Evolutionary conservation across 1,139 yeast genomes (phyloP).

Genomic region (Pichia inconspicua): DNA sequence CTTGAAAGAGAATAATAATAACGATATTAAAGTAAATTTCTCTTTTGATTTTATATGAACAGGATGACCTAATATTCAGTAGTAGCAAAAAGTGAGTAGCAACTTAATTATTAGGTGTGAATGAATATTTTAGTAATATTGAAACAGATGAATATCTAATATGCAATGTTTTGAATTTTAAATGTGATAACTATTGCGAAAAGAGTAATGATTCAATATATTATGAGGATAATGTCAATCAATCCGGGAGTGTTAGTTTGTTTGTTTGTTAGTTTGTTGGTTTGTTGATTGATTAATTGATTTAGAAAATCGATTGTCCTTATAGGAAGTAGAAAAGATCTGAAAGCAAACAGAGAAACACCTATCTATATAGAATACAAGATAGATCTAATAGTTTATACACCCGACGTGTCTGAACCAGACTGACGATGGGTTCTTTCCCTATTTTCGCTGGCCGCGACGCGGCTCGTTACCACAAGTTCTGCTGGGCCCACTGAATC

Average conservation of each 20-base stretch:
- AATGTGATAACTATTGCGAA: not conserved
- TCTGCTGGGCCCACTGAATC: too few relatives aligned
- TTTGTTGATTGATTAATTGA: slow-evolving; percentile 7
- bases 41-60: not conserved
- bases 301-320: not conserved
- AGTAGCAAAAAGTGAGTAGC: not conserved
- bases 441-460: too few relatives aligned
- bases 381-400: not conserved
- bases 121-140: too few relatives aligned
- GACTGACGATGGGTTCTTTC: not conserved
- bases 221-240: not conserved
- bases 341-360: too few relatives aligned
- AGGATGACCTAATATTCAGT: not conserved
- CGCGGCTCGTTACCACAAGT: too few relatives aligned
- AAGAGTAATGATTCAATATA: not conserved
- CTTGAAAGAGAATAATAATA: not conserved
- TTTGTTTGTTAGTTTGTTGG: slow-evolving; percentile 7
- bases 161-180: not conserved
- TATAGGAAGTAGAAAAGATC: too few relatives aligned
- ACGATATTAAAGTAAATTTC: not conserved
- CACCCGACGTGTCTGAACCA: not conserved
- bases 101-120: not conserved
- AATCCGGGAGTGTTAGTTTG: not conserved
- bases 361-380: not conserved
- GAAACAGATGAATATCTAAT: not conserved